Evolutionary conservation across 352 stramenopile genomes (phyloP).

Genomic region (Globisporangium alternatum): DNA sequence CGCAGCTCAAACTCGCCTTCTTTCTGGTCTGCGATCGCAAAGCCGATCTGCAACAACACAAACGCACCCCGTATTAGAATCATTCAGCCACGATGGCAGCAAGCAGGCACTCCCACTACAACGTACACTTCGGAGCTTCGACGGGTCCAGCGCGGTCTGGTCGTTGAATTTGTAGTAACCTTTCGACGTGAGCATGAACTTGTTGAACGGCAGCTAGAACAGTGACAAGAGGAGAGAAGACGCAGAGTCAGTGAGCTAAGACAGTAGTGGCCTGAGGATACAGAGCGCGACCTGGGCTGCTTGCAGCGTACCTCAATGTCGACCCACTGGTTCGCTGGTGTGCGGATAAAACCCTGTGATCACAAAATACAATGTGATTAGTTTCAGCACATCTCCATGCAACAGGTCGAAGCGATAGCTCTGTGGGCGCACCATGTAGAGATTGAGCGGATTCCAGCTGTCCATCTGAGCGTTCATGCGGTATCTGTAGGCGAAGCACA

Average conservation of each 20-base stretch:
- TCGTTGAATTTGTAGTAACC: constrained; percentile 84
- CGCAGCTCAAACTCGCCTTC: constrained; percentile 84
- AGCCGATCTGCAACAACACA: constrained; percentile 47
- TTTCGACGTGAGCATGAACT: constrained; percentile 83
- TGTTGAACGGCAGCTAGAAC: constrained; percentile 59
- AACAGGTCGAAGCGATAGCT: neutral
- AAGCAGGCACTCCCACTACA: neutral
- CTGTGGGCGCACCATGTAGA: constrained; percentile 67
- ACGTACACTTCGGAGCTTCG: constrained; percentile 72
- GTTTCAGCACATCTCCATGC: neutral
- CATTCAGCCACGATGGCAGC: too few species aligned
- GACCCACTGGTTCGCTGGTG: constrained; percentile 79
- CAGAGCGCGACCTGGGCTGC: neutral
- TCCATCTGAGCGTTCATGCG: constrained; percentile 85
- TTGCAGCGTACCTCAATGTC: constrained; percentile 58
- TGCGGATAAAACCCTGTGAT: constrained; percentile 71
- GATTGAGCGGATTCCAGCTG: constrained; percentile 84
- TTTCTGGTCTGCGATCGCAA: constrained; percentile 84
- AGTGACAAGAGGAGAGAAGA: neutral
- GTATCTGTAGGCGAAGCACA: constrained; percentile 30
- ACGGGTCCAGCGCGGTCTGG: constrained; percentile 64
- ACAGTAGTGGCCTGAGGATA: neutral
- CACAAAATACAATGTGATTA: neutral
- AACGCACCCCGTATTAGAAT: too few species aligned
- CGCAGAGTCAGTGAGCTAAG: neutral